Conservation (phyloP, 2,329 filamentous ascomycete genomes). For the Microcyclospora pomicola region DNA sequence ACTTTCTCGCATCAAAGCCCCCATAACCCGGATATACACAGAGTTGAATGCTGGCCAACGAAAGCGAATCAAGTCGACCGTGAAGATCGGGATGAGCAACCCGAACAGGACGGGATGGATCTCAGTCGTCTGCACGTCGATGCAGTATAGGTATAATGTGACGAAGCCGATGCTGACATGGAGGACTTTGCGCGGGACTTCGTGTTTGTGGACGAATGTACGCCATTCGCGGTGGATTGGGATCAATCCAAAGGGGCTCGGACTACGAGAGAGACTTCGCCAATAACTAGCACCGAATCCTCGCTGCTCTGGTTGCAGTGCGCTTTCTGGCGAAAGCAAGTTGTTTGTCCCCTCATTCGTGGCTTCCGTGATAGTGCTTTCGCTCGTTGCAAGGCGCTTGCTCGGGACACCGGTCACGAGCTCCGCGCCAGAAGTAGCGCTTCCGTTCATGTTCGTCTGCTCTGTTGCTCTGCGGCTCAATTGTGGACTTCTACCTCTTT, state of each 20-base stretch:
- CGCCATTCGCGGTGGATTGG: constrained; percentile 89
- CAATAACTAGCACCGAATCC: constrained; percentile 65
- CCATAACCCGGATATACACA: constrained; percentile 70
- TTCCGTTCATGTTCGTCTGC: constrained; percentile 12
- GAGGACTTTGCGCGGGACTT: constrained; percentile 83
- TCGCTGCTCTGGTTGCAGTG: constrained; percentile 9
- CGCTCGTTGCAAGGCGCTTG: no score
- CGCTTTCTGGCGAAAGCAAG: constrained; percentile 18
- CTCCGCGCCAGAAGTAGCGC: constrained; percentile 12
- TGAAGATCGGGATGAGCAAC: constrained; percentile 69
- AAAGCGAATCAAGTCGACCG: constrained; percentile 71
- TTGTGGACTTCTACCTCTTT: constrained; percentile 57
- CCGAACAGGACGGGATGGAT: constrained; percentile 78
- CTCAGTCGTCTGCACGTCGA: constrained; percentile 58
- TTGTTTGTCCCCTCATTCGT: constrained; percentile 11
- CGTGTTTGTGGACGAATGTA: constrained; percentile 82
- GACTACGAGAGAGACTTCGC: constrained; percentile 80
- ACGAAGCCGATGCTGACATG: constrained; percentile 97
- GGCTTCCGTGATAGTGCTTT: no score
- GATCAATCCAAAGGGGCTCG: constrained; percentile 84
- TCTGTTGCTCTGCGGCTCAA: constrained; percentile 18
- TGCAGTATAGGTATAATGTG: constrained; percentile 71
- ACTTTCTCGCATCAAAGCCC: constrained; percentile 91
- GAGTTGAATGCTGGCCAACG: constrained; percentile 68
- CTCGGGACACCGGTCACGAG: constrained; percentile 13